Evolutionary conservation across 192 early-diverging fungal species (phyloP).

Genomic region (Kickxella alabastrina): DNA sequence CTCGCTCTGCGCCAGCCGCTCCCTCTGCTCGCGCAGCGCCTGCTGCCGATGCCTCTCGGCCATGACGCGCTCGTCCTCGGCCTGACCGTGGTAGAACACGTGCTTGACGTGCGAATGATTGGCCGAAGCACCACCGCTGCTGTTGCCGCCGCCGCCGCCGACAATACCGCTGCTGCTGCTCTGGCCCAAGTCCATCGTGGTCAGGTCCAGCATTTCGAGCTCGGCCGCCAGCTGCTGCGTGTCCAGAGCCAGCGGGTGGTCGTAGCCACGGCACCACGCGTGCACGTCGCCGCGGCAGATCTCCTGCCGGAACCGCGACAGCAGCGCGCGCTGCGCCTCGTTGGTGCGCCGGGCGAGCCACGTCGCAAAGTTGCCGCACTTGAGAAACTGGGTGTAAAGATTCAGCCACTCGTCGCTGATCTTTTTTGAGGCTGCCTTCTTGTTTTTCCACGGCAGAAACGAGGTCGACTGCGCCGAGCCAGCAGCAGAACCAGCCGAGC

Average conservation of each 20-base stretch:
- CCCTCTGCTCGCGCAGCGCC: conserved; percentile 38
- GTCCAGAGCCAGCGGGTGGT: conserved; percentile 36
- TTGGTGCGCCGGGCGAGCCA: conserved; percentile 84
- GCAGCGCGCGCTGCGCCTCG: conserved; percentile 78
- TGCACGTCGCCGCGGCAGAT: conserved; percentile 54
- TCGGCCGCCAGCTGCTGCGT: conserved; percentile 42
- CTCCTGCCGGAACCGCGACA: conserved; percentile 68
- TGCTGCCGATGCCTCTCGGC: conserved; percentile 36
- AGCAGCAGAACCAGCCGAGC: not conserved
- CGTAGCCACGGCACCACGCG: conserved; percentile 50
- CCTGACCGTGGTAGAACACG: conserved; percentile 48
- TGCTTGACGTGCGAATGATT: conserved; percentile 35
- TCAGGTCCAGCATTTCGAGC: conserved; percentile 43
- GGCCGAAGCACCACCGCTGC: not conserved
- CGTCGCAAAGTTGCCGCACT: conserved; percentile 92
- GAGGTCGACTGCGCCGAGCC: not conserved
- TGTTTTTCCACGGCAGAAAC: conserved; percentile 35
- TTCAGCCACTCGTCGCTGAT: conserved; percentile 60
- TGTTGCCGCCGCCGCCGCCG: not conserved
- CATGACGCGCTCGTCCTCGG: conserved; percentile 40
- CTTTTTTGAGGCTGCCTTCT: conserved; percentile 36
- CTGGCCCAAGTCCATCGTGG: conserved; percentile 48
- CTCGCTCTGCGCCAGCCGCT: conserved; percentile 22
- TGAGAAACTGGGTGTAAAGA: conserved; percentile 85
- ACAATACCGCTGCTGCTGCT: not conserved